Evolutionary conservation across 2,329 filamentous ascomycete genomes (phyloP), one percentile per base, ranked within the genome.

Genomic region (Fusarium sp.): DNA sequence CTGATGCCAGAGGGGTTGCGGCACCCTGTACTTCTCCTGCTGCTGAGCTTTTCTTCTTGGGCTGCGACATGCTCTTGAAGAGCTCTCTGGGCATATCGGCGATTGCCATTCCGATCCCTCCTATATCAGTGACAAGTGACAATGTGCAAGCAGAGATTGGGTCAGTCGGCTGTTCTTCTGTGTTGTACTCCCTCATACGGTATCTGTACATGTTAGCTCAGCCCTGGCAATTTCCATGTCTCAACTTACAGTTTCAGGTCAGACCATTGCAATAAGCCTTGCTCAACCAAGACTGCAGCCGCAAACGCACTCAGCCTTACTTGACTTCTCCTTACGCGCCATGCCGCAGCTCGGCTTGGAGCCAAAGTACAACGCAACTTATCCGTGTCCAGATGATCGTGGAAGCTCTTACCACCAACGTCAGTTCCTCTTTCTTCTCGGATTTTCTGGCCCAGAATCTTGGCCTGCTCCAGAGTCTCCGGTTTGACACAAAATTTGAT

Each of bases 51-150:
- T 27, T 48, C 25, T 76, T 73, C 35, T 75, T 79, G 19, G 60
- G 63, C 27, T 74, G 74, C 48, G 74, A 74, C 14, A 78, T 76
- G 21, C 76, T 77, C 54, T 84, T 87, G 79, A 90, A 88, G 10
- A 90, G 79, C 65, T 89, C 86, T 23, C 86, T 82, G 5, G 89
- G 89, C 73, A 91, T 87, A 77, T 97, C 94, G 2, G 93, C 93
- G 44, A 97, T 86, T 3, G 94, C 93, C 88, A 97, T 92, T 76
- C 93, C 89, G 63, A 98, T 91, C 42, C 89, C 92, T 31, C 92
- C 91, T 51, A 96, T 85, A n/a, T 95, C 95, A 10, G 93, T 92
- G n/a, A 97, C 84, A 2, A 98, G 82, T 0, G 94, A 93, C 48
- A 90, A 89, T 1, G 94, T 91, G 21, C 90, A 93, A 25, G 93